Percentiles rank a stretch among this genome's conserved stretches.
Evolutionary conservation across 148 eudicot genomes (phyloP).

Genomic region (Camellia granthamiana): DNA sequence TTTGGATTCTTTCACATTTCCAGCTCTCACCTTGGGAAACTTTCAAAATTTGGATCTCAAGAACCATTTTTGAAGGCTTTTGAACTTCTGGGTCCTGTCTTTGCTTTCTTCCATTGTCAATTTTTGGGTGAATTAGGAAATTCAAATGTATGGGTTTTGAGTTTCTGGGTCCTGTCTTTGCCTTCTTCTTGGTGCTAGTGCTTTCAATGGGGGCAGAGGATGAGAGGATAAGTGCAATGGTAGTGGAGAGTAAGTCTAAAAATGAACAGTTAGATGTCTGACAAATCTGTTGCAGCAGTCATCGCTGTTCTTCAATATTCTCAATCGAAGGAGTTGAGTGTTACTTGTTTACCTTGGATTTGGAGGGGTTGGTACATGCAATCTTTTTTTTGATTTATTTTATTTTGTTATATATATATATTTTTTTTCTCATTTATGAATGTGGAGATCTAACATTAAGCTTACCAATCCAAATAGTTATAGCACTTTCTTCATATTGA

Average conservation of each 20-base stretch:
- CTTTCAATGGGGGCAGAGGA: background rate
- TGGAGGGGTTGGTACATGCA: conserved; percentile 25
- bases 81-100: background rate
- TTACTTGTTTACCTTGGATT: conserved; percentile 22
- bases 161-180: background rate
- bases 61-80: background rate
- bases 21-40: background rate
- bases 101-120: no score
- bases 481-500: background rate
- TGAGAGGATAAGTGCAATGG: background rate
- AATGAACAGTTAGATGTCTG: background rate
- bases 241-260: background rate
- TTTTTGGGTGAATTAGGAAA: background rate
- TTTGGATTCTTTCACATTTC: background rate
- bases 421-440: background rate
- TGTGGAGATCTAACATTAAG: background rate
- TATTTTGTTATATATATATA: background rate
- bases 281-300: conserved; percentile 23
- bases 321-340: conserved; percentile 20
- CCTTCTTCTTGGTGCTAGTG: background rate
- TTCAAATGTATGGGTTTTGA: background rate
- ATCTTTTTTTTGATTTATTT: background rate
- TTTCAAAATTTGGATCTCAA: background rate
- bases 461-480: background rate
- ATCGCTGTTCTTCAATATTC: conserved; percentile 17